These are phyloP conservation scores for Podaxis sp. DNA, from an alignment of 768 basidiomycete genomes.

Conservation along the genomic window DNA sequence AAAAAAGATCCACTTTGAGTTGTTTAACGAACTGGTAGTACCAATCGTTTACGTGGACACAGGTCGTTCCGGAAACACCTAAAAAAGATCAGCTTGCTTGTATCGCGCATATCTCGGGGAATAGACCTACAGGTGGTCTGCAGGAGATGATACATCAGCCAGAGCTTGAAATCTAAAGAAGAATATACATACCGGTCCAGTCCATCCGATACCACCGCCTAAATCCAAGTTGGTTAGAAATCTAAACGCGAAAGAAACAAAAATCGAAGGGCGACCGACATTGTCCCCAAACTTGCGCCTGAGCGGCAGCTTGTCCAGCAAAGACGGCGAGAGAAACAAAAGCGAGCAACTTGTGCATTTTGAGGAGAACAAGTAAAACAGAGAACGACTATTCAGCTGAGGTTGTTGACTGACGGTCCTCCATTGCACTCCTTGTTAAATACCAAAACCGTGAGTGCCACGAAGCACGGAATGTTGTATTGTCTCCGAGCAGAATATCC, in stretches of 20 bases:
- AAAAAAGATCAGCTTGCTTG: not conserved
- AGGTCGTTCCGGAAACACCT: slow-evolving; percentile 34
- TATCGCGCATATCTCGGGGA: no score
- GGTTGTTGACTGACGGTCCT: not conserved
- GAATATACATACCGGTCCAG: slow-evolving; percentile 29
- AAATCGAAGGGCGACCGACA: slow-evolving; percentile 25
- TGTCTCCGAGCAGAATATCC: slow-evolving; percentile 5
- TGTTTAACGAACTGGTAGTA: slow-evolving; percentile 25
- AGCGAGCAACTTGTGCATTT: slow-evolving; percentile 26
- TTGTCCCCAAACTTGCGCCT: slow-evolving; percentile 36
- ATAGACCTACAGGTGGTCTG: slow-evolving; percentile 26
- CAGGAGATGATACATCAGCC: not conserved
- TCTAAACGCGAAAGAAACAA: not conserved
- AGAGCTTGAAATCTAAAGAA: not conserved
- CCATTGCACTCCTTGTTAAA: not conserved
- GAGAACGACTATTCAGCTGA: not conserved
- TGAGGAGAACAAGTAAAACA: not conserved
- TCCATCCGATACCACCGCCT: slow-evolving; percentile 33
- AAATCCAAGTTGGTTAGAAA: not conserved
- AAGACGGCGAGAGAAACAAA: slow-evolving; percentile 26
- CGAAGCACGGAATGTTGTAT: not conserved
- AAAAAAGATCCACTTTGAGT: not conserved
- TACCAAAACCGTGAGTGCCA: not conserved
- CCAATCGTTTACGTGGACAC: slow-evolving; percentile 29
- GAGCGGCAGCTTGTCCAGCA: slow-evolving; percentile 17